Base-by-base conservation (phyloP, 257 asterid genomes). In the Solanum acaule region DNA sequence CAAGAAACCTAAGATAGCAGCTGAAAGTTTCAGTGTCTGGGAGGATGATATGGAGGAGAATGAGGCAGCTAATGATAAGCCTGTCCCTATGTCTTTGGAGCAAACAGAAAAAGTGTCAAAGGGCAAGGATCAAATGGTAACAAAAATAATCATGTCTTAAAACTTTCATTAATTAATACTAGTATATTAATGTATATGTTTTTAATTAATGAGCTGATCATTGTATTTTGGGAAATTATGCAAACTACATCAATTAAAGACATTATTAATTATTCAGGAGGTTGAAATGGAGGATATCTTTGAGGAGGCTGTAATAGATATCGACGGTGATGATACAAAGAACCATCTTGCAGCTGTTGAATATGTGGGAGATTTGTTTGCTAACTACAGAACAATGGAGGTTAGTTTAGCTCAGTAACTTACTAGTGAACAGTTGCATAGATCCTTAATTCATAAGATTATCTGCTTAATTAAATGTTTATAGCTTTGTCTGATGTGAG, bases 211-310 rank as follows among this genome's bases (percentile, higher is more conserved):
- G 46, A 34, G 6, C 71, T 63, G 29, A 63, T 65, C 72, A 11
- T 65, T n/a, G n/a, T n/a, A n/a, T n/a, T n/a, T n/a, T n/a, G n/a
- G n/a, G n/a, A n/a, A n/a, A n/a, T n/a, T n/a, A n/a, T n/a, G n/a
- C n/a, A n/a, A n/a, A n/a, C n/a, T n/a, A n/a, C n/a, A n/a, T n/a
- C n/a, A n/a, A n/a, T n/a, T 12, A 25, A 15, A 40, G 7, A 78
- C 35, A 40, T 14, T 38, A 31, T 68, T 16, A n/a, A 20, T 92
- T 52, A 31, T 90, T 90, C 40, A 92, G 95, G 99, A 97, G 92
- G 94, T 97, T 13, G 98, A 96, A 70, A 96, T 96, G 98, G 99
- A 94, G 78, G 99, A 97, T 91, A 95, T 94, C 79, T 93, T 94
- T 40, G 98, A 95, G 84, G 98, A 95, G 87, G 75, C 93, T 37